phyloP scores from a whole-genome alignment of 805 yeast genomes.

The Candida adriatica region DNA sequence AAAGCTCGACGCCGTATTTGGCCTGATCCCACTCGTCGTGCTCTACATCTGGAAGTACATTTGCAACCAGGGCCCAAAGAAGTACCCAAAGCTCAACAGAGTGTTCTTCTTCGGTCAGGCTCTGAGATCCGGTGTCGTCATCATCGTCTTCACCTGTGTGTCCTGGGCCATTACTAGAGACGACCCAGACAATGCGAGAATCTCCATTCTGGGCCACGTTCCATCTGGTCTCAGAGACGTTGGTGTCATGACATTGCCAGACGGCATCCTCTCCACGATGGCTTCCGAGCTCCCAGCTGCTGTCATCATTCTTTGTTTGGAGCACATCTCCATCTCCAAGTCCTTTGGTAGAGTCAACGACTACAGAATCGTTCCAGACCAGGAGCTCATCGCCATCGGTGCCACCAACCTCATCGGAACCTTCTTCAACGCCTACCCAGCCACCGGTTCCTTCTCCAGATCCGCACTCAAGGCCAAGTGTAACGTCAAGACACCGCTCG shows the following conservation, averaged over 20 bases:
- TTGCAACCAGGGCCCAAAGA: conserved; percentile 53
- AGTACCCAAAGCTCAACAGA: conserved; percentile 48
- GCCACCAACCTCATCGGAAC: conserved; percentile 86
- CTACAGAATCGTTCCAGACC: conserved; percentile 87
- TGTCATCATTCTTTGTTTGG: conserved; percentile 72
- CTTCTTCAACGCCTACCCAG: conserved; percentile 89
- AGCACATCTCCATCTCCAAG: conserved; percentile 90
- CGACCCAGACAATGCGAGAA: conserved; percentile 33
- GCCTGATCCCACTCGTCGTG: conserved; percentile 66
- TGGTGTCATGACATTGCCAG: conserved; percentile 63
- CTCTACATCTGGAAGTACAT: conserved; percentile 65
- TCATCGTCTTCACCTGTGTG: conserved; percentile 75
- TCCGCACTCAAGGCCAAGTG: conserved; percentile 92
- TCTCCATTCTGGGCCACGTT: conserved; percentile 65
- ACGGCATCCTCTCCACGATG: conserved; percentile 48
- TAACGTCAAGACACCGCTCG: conserved; percentile 91
- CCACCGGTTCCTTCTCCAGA: conserved; percentile 93
- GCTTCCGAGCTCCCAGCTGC: conserved; percentile 84
- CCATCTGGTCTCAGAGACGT: conserved; percentile 78
- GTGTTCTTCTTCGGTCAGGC: conserved; percentile 66
- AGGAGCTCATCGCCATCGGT: conserved; percentile 91
- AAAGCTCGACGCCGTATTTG: conserved; percentile 82
- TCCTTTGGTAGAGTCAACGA: conserved; percentile 91
- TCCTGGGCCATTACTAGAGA: conserved; percentile 68
- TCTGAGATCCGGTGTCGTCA: conserved; percentile 74